A percentile compares a stretch with the other conserved stretches of the same genome.
phyloP scores from a whole-genome alignment of 441 rosid species.

The Biscutella laevigata region DNA sequence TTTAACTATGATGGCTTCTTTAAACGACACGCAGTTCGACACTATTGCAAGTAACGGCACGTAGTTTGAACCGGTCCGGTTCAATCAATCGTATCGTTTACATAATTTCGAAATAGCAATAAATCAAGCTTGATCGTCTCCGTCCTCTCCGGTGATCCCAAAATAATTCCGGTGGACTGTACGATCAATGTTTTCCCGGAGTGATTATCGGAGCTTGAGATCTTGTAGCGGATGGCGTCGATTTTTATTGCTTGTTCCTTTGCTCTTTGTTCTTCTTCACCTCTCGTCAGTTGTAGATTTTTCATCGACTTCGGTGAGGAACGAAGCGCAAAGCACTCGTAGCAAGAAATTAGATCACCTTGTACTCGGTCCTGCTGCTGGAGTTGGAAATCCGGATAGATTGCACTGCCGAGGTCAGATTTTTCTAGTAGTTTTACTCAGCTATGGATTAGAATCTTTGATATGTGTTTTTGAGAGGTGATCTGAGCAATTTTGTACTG shows the following conservation, averaged over 20 bases:
- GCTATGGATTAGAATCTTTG: neutral
- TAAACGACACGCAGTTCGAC: slow-evolving; percentile 11
- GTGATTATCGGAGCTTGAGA: slow-evolving; percentile 41
- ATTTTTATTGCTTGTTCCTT: slow-evolving; percentile 43
- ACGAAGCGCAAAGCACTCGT: slow-evolving; percentile 27
- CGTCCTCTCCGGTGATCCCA: neutral
- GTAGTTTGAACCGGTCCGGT: neutral
- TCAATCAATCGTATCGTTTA: neutral
- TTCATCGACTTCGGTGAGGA: slow-evolving; percentile 26
- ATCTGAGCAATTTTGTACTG: neutral
- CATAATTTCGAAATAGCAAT: too few species aligned
- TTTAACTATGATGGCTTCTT: too few species aligned
- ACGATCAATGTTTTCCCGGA: slow-evolving; percentile 23
- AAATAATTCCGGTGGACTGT: neutral
- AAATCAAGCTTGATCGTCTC: neutral
- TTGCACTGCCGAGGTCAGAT: slow-evolving; percentile 68
- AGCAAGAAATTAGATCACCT: slow-evolving; percentile 60
- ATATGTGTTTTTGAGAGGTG: neutral
- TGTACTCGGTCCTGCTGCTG: slow-evolving; percentile 66
- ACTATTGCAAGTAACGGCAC: neutral
- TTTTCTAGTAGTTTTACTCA: neutral
- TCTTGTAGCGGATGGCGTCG: slow-evolving; percentile 58
- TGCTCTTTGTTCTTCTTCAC: slow-evolving; percentile 47
- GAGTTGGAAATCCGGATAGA: slow-evolving; percentile 69
- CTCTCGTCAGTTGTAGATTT: slow-evolving; percentile 51